Percentiles rank a stretch among this genome's conserved stretches.
Evolutionary conservation across 306 rosid genomes (phyloP).

Genomic region (Cercis canadensis): DNA sequence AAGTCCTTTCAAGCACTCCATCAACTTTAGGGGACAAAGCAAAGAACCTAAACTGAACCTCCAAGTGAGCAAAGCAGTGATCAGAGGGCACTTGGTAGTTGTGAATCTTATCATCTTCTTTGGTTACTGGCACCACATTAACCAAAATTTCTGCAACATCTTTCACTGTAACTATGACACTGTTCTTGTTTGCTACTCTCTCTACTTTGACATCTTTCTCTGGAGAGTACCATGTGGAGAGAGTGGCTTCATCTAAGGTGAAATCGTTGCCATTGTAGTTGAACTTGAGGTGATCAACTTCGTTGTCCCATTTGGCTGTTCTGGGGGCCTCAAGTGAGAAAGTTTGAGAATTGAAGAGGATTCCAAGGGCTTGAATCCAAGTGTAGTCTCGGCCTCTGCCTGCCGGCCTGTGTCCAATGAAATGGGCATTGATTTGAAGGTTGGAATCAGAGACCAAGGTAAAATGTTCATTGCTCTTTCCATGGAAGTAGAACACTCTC

Average conservation of each 20-base stretch:
- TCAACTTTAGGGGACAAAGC: conserved; percentile 46
- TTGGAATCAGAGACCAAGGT: conserved; percentile 42
- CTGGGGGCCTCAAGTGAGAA: conserved; percentile 49
- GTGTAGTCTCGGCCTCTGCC: conserved; percentile 46
- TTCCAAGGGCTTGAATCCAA: conserved; percentile 53
- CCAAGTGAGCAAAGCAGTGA: conserved; percentile 58
- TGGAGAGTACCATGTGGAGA: conserved; percentile 41
- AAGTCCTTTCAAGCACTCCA: conserved; percentile 57
- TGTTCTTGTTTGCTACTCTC: conserved; percentile 48
- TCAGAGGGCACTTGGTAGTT: conserved; percentile 46
- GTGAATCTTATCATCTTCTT: conserved; percentile 55
- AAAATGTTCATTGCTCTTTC: conserved; percentile 51
- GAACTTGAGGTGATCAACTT: conserved; percentile 44
- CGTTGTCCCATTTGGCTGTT: conserved; percentile 34
- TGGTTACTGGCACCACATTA: conserved; percentile 54
- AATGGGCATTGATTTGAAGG: conserved; percentile 56
- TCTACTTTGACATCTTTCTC: conserved; percentile 37
- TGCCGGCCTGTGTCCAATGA: conserved; percentile 49
- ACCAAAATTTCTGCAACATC: conserved; percentile 51
- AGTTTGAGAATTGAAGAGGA: conserved; percentile 39
- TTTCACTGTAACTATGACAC: conserved; percentile 31
- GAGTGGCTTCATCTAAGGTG: conserved; percentile 32
- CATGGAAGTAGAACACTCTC: conserved; percentile 57
- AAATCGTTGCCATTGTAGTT: conserved; percentile 36
- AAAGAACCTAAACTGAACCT: conserved; percentile 52